Conservation (phyloP, 2,329 filamentous ascomycete species). For the Diaporthe vexans region DNA sequence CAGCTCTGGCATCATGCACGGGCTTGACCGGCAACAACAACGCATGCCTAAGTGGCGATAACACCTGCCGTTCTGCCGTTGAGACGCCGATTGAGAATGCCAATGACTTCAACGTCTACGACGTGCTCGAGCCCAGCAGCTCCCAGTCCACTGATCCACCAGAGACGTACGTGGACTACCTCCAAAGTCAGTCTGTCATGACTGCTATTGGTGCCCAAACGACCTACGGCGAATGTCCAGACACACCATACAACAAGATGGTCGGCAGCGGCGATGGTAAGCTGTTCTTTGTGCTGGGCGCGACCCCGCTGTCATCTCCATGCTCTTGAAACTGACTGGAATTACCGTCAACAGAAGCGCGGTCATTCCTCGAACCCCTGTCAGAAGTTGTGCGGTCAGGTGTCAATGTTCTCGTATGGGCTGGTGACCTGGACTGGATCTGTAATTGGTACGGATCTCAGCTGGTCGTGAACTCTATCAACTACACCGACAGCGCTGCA, state of each 20-base stretch:
- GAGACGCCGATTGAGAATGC: slow-evolving; percentile 44
- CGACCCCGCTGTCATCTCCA: too few relatives aligned
- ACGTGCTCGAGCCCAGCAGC: slow-evolving; percentile 52
- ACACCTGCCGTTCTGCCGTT: slow-evolving; percentile 48
- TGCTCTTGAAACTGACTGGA: background rate
- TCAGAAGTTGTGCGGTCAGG: slow-evolving; percentile 61
- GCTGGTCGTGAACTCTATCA: slow-evolving; percentile 60
- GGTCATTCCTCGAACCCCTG: slow-evolving; percentile 60
- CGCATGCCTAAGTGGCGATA: slow-evolving; percentile 48
- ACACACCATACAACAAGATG: slow-evolving; percentile 54
- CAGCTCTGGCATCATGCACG: slow-evolving; percentile 43
- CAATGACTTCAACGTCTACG: slow-evolving; percentile 61
- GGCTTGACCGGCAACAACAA: slow-evolving; percentile 48
- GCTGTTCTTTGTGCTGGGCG: background rate
- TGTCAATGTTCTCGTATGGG: slow-evolving; percentile 66
- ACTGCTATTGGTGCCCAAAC: slow-evolving; percentile 61
- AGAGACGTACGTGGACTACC: slow-evolving; percentile 57
- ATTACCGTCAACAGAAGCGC: slow-evolving; percentile 49
- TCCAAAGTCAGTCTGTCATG: slow-evolving; percentile 53
- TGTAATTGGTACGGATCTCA: slow-evolving; percentile 71
- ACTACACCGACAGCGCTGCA: slow-evolving; percentile 55
- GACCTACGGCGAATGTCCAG: slow-evolving; percentile 57
- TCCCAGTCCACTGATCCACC: slow-evolving; percentile 55
- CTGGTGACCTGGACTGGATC: slow-evolving; percentile 70
- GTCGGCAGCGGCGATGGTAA: slow-evolving; percentile 55